Percentiles rank a stretch among this genome's conserved stretches.
Conservation (phyloP, 306 rosid species). For the Castanea mollissima region DNA sequence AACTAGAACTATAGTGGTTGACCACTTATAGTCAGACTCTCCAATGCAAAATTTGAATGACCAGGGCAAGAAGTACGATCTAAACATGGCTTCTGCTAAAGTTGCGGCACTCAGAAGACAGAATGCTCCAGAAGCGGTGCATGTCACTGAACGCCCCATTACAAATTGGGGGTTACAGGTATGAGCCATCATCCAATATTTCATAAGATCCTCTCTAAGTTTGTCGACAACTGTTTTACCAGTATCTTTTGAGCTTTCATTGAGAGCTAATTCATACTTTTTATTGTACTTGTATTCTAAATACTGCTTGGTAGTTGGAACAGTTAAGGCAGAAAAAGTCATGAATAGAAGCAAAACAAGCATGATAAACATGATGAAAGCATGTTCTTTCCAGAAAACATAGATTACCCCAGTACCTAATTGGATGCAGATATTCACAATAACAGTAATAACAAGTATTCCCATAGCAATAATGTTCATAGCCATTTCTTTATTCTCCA, state of each 20-base stretch:
- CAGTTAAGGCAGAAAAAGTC: slow-evolving; percentile 50
- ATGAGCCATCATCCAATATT: slow-evolving; percentile 85
- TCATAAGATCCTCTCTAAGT: slow-evolving; percentile 42
- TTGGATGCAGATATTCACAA: slow-evolving; percentile 73
- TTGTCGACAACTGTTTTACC: slow-evolving; percentile 7
- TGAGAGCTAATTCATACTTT: slow-evolving; percentile 40
- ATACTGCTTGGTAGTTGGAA: slow-evolving; percentile 58
- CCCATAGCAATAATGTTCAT: slow-evolving; percentile 71
- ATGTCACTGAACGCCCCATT: slow-evolving; percentile 78
- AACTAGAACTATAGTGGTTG: slow-evolving; percentile 56
- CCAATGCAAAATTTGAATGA: slow-evolving; percentile 62
- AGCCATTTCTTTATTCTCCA: slow-evolving; percentile 53
- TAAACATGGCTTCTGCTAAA: slow-evolving; percentile 57
- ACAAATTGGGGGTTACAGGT: slow-evolving; percentile 84
- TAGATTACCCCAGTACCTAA: slow-evolving; percentile 81
- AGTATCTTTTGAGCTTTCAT: slow-evolving; percentile 25
- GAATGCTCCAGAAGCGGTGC: slow-evolving; percentile 82
- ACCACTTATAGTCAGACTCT: slow-evolving; percentile 74
- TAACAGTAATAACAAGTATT: slow-evolving; percentile 69
- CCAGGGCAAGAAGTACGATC: slow-evolving; percentile 59
- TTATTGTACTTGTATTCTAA: slow-evolving; percentile 45
- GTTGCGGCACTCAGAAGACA: slow-evolving; percentile 62
- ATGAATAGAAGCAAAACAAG: slow-evolving; percentile 53
- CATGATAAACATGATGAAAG: slow-evolving; percentile 55
- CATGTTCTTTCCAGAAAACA: slow-evolving; percentile 67